Conservation (phyloP, 1,284 basidiomycete genomes). For the Neolentinus lepideus region DNA sequence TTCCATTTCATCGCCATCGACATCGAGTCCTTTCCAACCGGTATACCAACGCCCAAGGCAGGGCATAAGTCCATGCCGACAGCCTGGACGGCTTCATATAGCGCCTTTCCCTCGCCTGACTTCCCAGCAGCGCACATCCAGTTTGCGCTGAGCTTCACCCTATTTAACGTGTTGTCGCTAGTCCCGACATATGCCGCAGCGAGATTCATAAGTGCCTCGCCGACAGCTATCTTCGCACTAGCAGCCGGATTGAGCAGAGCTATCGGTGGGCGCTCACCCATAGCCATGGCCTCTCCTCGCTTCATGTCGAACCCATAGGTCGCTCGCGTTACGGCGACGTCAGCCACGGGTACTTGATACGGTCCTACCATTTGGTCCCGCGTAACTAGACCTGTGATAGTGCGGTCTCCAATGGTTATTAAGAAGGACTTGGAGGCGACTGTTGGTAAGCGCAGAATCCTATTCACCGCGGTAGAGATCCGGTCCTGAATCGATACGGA, state of each 20-base stretch:
- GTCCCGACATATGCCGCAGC: conserved; percentile 58
- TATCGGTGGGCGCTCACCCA: conserved; percentile 93
- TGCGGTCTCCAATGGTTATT: conserved; percentile 96
- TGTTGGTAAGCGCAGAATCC: conserved; percentile 86
- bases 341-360: conserved; percentile 97
- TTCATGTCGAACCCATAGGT: conserved; percentile 88
- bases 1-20: conserved; percentile 99
- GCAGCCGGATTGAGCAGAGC: conserved; percentile 85
- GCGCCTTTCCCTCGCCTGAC: conserved; percentile 82
- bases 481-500: conserved; percentile 31
- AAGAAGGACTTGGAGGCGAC: conserved; percentile 97
- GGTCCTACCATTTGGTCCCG: conserved; percentile 99
- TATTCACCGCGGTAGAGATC: conserved; percentile 59
- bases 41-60: conserved; percentile 89
- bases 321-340: conserved; percentile 92
- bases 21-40: conserved; percentile 99
- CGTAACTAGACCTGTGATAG: conserved; percentile 90
- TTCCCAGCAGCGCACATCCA: conserved; percentile 98
- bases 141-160: conserved; percentile 94
- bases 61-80: conserved; percentile 95
- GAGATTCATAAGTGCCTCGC: conserved; percentile 90
- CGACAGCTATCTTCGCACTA: conserved; percentile 94
- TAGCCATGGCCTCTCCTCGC: conserved; percentile 94
- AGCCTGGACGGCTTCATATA: conserved; percentile 92
- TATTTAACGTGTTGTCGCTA: conserved; percentile 54